Conservation (phyloP, 1,284 basidiomycete species). For the Hymenochaete sp. region DNA sequence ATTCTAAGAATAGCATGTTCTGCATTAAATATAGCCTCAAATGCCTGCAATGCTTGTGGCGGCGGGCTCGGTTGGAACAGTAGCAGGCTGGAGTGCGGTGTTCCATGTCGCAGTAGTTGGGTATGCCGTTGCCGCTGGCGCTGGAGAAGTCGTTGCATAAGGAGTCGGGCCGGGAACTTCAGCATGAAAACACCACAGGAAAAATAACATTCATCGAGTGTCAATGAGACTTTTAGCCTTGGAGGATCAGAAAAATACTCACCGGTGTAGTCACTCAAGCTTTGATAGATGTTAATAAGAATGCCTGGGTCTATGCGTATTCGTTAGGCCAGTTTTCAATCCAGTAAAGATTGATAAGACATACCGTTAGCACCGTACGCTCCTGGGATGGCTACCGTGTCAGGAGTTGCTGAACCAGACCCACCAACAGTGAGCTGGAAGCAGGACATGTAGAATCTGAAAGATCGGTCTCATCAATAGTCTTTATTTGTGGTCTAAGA, state of each 20-base stretch:
- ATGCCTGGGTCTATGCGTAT: no score
- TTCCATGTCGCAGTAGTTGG: slow-evolving; percentile 34
- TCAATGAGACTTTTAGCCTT: not conserved
- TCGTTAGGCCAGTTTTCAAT: no score
- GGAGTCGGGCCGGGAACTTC: slow-evolving; percentile 41
- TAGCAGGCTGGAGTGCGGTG: slow-evolving; percentile 29
- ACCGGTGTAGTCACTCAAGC: slow-evolving; percentile 31
- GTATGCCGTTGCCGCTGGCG: slow-evolving; percentile 28
- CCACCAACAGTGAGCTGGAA: slow-evolving; percentile 40
- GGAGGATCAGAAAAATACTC: slow-evolving; percentile 20
- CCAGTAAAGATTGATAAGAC: no score
- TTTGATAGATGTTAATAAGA: slow-evolving; percentile 27
- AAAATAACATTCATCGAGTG: not conserved
- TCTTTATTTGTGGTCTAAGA: no score
- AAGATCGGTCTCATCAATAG: not conserved
- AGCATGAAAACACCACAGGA: slow-evolving; percentile 4
- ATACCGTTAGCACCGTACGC: slow-evolving; percentile 37
- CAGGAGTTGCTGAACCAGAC: slow-evolving; percentile 33
- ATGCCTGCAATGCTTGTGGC: slow-evolving; percentile 19
- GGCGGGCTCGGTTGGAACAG: slow-evolving; percentile 24
- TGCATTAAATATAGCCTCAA: no score
- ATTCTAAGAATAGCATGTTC: no score
- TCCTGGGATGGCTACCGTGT: slow-evolving; percentile 39
- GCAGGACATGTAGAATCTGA: slow-evolving; percentile 40
- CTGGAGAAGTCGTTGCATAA: slow-evolving; percentile 29